Evolutionary conservation across 139 green algal genomes (phyloP).

Genomic region (Eudorina sp.): DNA sequence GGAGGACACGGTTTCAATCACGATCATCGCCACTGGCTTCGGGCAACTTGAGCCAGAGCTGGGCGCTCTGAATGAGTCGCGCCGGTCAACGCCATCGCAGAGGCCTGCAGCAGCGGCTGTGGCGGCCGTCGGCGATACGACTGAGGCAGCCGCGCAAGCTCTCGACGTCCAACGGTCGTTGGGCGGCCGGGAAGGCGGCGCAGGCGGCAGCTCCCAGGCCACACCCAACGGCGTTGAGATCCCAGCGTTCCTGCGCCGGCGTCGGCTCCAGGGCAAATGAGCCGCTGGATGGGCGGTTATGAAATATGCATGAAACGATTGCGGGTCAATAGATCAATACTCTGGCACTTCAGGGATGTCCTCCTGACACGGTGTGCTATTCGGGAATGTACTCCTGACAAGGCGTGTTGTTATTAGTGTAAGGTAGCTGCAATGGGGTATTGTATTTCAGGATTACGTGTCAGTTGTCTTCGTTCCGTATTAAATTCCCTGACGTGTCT

Average conservation of each 20-base stretch:
- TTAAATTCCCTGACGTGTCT: too few relatives aligned
- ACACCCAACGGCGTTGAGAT: constrained; percentile 70
- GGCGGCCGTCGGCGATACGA: background rate
- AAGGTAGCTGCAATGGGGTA: too few relatives aligned
- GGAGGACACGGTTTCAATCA: constrained; percentile 83
- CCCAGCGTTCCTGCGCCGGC: constrained; percentile 76
- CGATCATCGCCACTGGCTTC: constrained; percentile 96
- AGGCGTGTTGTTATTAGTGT: too few relatives aligned
- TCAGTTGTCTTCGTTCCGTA: too few relatives aligned
- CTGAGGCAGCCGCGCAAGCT: background rate
- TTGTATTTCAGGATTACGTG: too few relatives aligned
- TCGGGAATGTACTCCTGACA: too few relatives aligned
- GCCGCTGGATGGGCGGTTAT: too few relatives aligned
- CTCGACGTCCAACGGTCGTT: background rate
- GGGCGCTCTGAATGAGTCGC: constrained; percentile 24
- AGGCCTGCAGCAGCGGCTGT: background rate
- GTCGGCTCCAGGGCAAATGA: constrained; percentile 64
- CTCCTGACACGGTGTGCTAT: too few relatives aligned
- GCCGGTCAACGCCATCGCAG: background rate
- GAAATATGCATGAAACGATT: too few relatives aligned
- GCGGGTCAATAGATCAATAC: too few relatives aligned
- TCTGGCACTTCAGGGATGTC: too few relatives aligned
- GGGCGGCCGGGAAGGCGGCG: background rate
- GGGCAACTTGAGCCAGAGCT: constrained; percentile 57
- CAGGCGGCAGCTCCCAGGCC: background rate